phyloP scores from a whole-genome alignment of 345 rosid genomes.

The Eucalyptus melliodora region DNA sequence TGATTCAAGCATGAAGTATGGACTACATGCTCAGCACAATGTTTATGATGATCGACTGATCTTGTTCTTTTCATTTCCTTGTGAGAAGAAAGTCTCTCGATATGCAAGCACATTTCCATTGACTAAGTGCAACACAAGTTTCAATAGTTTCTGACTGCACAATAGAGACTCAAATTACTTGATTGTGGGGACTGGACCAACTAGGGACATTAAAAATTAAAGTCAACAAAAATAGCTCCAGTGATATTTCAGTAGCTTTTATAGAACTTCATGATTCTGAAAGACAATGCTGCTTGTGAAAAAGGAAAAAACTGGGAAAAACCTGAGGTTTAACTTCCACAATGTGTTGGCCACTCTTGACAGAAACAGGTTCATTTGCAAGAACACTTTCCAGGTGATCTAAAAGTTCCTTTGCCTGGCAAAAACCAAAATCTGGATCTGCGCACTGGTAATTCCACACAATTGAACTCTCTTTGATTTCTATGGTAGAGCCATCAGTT shows the following conservation, averaged over 20 bases:
- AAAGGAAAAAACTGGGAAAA: background rate
- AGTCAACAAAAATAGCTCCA: background rate
- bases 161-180: background rate
- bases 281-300: background rate
- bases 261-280: background rate
- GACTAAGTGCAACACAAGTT: background rate
- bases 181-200: background rate
- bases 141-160: background rate
- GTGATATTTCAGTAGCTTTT: background rate
- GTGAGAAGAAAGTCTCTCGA: background rate
- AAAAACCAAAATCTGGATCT: slow-evolving; percentile 92
- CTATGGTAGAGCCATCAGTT: slow-evolving; percentile 91
- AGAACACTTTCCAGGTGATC: slow-evolving; percentile 96
- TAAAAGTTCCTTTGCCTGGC: slow-evolving; percentile 96
- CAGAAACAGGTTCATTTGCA: slow-evolving; percentile 81
- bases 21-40: background rate
- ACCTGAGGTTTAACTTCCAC: slow-evolving; percentile 99
- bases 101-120: background rate
- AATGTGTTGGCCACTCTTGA: slow-evolving; percentile 73
- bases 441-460: slow-evolving; percentile 84
- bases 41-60: background rate
- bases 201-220: background rate
- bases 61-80: background rate
- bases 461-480: slow-evolving; percentile 78
- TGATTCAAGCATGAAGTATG: background rate